Base-by-base conservation (phyloP, 441 rosid species). In the Gossypium trilobum region DNA sequence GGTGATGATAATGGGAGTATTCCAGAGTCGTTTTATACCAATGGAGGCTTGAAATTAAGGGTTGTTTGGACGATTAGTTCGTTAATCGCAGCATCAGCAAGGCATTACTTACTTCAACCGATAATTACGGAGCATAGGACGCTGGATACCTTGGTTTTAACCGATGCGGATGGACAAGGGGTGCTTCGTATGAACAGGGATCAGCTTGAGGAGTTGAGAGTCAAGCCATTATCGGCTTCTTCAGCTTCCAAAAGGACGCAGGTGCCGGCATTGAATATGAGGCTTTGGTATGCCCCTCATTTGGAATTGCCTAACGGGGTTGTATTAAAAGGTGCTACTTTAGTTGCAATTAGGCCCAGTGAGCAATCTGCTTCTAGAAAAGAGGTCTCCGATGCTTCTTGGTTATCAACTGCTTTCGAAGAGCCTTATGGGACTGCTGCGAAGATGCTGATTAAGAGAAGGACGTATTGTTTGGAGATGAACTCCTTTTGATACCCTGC, bases 21-120 rank as follows among this genome's bases (percentile, higher is more conserved):
- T 70, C 98, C 98, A 0, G 97, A 94, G 60, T 90, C 97, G 13
- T 91, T 94, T 69, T 90, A 92, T 82, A 92, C 97, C 0, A 92
- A 94, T 50, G 99, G 99, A 3, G 94, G 94, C 10, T 85, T 94
- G 83, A 94, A 92, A 81, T 80, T 89, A 67, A 80, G 99, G 11
- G 99, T 94, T 4, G 95, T 94, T 23, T 94, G 99, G 99, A 91
- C 99, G 8, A 94, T 90, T 20, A 90, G 97, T 75, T 92, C 99
- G 0, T 72, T 94, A 70, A 88, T 94, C 17, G 97, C 97, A 0
- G 97, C 99, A 0, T 92, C 97, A 0, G 93, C 97, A 2, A 85
- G 97, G 79, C 99, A 94, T 79, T 90, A 89, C 70, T 82, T 94
- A 77, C 91, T 95, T 9, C 97, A 89, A 51, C 95, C 94, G 1